phyloP scores from a whole-genome alignment of 441 rosid genomes.

The Populus hybrid region DNA sequence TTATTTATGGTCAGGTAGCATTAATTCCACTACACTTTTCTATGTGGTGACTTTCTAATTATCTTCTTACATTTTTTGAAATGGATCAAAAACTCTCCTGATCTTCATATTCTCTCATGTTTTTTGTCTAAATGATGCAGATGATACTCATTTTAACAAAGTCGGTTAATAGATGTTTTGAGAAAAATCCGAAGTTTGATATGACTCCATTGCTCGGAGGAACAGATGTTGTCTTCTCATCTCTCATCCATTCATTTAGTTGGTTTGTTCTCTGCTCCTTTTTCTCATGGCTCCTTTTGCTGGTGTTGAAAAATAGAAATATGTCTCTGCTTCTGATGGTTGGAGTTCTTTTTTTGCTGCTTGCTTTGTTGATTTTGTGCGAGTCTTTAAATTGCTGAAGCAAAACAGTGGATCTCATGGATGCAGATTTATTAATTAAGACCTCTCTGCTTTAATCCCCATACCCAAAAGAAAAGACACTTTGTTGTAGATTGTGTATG shows the following conservation, averaged over 20 bases:
- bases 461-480: background rate
- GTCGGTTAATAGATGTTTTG: constrained; percentile 91
- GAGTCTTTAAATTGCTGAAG: background rate
- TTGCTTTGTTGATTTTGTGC: background rate
- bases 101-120: constrained; percentile 14
- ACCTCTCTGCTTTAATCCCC: background rate
- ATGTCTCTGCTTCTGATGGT: background rate
- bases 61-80: background rate
- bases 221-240: constrained; percentile 94
- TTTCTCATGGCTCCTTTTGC: background rate
- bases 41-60: background rate
- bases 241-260: constrained; percentile 88
- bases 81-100: background rate
- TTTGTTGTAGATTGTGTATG: background rate
- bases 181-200: constrained; percentile 95
- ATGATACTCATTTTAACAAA: constrained; percentile 95
- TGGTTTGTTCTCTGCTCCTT: constrained; percentile 57
- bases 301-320: background rate
- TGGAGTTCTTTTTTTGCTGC: constrained; percentile 6
- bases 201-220: constrained; percentile 98
- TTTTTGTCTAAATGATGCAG: constrained; percentile 46
- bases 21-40: constrained; percentile 3
- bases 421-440: background rate
- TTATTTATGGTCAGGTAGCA: constrained; percentile 93
- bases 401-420: background rate